Evolutionary conservation across 2,329 filamentous ascomycete species (phyloP).

Genomic region (Dothistroma pini): DNA sequence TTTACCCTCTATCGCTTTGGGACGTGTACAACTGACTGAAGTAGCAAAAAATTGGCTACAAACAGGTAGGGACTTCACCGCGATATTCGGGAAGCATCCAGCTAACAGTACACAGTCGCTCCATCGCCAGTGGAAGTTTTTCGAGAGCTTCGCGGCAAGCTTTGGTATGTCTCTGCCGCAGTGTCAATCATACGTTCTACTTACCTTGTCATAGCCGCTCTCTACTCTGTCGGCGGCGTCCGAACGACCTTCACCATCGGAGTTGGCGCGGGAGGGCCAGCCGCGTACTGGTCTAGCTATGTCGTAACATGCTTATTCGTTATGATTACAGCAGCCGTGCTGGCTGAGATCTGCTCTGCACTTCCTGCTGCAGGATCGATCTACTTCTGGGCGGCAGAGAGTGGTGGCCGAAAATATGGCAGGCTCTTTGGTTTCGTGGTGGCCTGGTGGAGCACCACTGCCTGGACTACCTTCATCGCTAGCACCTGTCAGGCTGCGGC

Average conservation of each 20-base stretch:
- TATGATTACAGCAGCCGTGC: conserved; percentile 58
- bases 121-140: conserved; percentile 54
- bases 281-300: conserved; percentile 62
- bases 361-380: conserved; percentile 58
- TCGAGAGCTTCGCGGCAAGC: conserved; percentile 58
- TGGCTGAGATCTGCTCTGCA: conserved; percentile 59
- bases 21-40: conserved; percentile 26
- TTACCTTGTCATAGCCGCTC: conserved; percentile 44
- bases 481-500: conserved; percentile 37
- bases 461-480: conserved; percentile 53
- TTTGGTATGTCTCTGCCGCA: conserved; percentile 45
- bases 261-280: conserved; percentile 57
- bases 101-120: conserved; percentile 44
- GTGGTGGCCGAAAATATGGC: conserved; percentile 54
- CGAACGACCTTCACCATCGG: conserved; percentile 61
- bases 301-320: conserved; percentile 58
- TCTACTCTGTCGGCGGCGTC: conserved; percentile 58
- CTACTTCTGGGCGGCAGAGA: conserved; percentile 60
- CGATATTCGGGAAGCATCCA: background rate
- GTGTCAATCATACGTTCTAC: background rate
- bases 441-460: conserved; percentile 62
- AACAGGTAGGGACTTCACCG: conserved; percentile 44
- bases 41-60: conserved; percentile 52
- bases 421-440: conserved; percentile 57
- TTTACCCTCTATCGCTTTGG: conserved; percentile 10